Evolutionary conservation across 2,329 filamentous ascomycete genomes (phyloP), one percentile per base, ranked within the genome.

Genomic region (Rhynchosporium graminicola): DNA sequence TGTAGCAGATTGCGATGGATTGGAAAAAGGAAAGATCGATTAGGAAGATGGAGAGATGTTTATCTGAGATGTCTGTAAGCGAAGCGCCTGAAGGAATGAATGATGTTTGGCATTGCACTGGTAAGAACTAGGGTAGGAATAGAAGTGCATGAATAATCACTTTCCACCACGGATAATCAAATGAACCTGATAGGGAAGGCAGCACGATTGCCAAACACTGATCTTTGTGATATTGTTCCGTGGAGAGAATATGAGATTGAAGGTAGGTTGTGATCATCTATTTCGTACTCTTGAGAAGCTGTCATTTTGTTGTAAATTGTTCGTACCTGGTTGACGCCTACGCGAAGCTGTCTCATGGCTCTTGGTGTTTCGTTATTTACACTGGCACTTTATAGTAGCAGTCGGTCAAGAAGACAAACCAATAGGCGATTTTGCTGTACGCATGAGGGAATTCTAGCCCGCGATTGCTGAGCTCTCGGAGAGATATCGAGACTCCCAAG

Each of bases 111-210:
- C 20, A 20, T 20, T 20, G 20, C 20, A 20, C 6, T 38, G 50
- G 26, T 26, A 20, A 48, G 28, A 26, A 20, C n/a, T 4, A 20
- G 45, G 45, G 45, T 47, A 10, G 28, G 28, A 48, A 48, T 28
- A 48, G 12, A 48, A 26, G 33, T n/a, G 50, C 50, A 40, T 54
- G 31, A 54, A 42, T 40, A 40, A 54, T 54, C 50, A 54, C 50
- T 52, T 52, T 52, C 3, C 12, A 36, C 3, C 12, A 36, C 12
- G 50, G 50, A 40, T 52, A 52, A 52, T 52, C 33, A 52, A 33
- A 52, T 52, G 50, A 42, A 54, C 50, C 28, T 26, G n/a, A 54
- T 54, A n/a, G 50, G 50, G 20, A 54, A 54, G 33, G 33, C 7
- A 8, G 20, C 48, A 33, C 48, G 31, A 54, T 54, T n/a, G 26